phyloP scores from a whole-genome alignment of 768 basidiomycete genomes.

The Tulasnella sp. region DNA sequence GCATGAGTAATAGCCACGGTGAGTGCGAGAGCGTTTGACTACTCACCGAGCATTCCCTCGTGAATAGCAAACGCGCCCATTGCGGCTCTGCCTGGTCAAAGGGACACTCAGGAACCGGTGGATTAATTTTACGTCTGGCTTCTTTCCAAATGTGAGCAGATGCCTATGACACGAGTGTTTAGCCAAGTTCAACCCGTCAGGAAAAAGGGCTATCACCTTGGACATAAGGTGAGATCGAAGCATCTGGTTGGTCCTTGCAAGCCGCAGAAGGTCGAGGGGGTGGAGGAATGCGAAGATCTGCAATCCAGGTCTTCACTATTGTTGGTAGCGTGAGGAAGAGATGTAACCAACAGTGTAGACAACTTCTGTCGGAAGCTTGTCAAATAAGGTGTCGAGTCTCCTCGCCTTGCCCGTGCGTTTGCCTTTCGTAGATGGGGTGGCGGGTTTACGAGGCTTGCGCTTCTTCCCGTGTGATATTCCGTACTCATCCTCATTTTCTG shows the following conservation, averaged over 20 bases:
- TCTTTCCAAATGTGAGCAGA: neutral
- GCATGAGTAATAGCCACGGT: neutral
- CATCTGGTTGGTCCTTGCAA: neutral
- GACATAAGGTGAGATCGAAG: neutral
- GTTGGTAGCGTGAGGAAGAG: neutral
- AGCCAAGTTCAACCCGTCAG: neutral
- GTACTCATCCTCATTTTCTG: neutral
- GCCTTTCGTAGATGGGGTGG: neutral
- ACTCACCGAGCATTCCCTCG: neutral
- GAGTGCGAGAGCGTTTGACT: neutral
- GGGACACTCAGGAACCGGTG: neutral
- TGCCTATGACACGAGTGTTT: neutral
- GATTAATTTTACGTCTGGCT: neutral
- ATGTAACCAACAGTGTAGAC: neutral
- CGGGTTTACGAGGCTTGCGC: neutral
- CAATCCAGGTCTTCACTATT: neutral
- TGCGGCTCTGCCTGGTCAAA: neutral
- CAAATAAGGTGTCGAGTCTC: neutral
- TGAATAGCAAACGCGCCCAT: neutral
- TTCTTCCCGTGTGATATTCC: neutral
- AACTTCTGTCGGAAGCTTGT: neutral
- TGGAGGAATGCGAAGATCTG: neutral
- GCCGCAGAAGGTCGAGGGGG: neutral
- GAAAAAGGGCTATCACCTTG: neutral
- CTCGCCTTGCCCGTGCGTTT: neutral